Evolutionary conservation across 805 yeast genomes (phyloP).

Genomic region (Candida krabiensis): DNA sequence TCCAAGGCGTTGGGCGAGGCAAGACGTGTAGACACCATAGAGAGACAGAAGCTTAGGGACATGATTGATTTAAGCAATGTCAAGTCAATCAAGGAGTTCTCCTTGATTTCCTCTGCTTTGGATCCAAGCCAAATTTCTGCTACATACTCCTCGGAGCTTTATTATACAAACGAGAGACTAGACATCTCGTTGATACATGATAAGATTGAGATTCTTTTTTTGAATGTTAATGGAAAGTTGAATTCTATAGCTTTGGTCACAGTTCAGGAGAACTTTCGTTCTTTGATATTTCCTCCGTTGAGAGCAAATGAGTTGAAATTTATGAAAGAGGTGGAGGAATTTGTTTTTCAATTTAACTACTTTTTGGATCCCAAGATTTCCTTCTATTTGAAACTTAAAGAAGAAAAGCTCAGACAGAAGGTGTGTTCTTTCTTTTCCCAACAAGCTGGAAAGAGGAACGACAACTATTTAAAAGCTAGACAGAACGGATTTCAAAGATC

Average conservation of each 20-base stretch:
- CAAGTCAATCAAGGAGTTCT: conserved; percentile 24
- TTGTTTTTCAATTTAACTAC: conserved; percentile 19
- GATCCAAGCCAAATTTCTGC: conserved; percentile 7
- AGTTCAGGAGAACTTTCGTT: conserved; percentile 29
- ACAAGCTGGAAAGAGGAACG: neutral
- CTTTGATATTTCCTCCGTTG: conserved; percentile 36
- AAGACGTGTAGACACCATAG: conserved; percentile 22
- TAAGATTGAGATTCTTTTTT: conserved; percentile 19
- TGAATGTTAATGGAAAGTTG: conserved; percentile 7
- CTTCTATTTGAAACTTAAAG: conserved; percentile 17
- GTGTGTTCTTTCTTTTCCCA: conserved; percentile 8
- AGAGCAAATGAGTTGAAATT: conserved; percentile 28
- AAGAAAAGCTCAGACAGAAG: conserved; percentile 1
- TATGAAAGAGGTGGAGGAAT: conserved; percentile 14
- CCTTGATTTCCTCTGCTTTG: conserved; percentile 22
- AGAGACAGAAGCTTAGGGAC: conserved; percentile 18
- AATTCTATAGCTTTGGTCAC: conserved; percentile 29
- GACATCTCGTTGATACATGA: conserved; percentile 23
- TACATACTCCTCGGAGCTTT: conserved; percentile 21
- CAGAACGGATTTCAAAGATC: neutral
- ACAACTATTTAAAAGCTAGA: conserved; percentile 2
- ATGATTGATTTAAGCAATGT: conserved; percentile 20
- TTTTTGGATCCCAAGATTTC: conserved; percentile 15
- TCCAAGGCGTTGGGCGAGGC: conserved; percentile 18
- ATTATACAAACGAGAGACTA: conserved; percentile 25